phyloP scores from a whole-genome alignment of 805 yeast genomes.

The Lipomyces yamanashiensis region DNA sequence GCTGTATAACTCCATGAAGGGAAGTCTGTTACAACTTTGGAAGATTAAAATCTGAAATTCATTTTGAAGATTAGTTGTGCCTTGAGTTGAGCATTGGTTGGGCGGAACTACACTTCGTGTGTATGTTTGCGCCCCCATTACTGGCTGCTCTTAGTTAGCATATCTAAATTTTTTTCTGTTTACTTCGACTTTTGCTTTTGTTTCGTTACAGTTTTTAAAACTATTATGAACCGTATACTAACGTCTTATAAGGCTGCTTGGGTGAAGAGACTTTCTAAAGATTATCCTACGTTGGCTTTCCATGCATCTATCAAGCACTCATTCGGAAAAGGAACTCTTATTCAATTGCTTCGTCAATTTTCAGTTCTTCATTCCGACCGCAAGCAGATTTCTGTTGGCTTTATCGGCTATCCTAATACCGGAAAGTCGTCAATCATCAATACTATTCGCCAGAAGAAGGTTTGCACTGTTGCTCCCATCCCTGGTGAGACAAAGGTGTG shows the following conservation, averaged over 20 bases:
- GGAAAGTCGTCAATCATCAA: conserved; percentile 96
- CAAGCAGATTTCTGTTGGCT: conserved; percentile 95
- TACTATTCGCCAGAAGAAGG: conserved; percentile 91
- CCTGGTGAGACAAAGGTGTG: conserved; percentile 99
- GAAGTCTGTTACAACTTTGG: conserved; percentile 98
- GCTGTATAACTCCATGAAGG: conserved; percentile 50
- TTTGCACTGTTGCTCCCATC: conserved; percentile 95
- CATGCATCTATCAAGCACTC: conserved; percentile 98
- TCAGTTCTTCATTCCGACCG: conserved; percentile 88
- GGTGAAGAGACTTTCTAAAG: conserved; percentile 93
- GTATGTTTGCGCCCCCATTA: conserved; percentile 28
- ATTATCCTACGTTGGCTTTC: conserved; percentile 93
- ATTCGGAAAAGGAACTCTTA: conserved; percentile 95
- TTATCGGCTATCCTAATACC: conserved; percentile 97
- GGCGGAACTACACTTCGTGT: conserved; percentile 42
- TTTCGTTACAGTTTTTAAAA: conserved; percentile 36
- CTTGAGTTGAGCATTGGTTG: conserved; percentile 75
- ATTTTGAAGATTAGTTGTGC: conserved; percentile 56
- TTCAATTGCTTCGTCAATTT: conserved; percentile 91
- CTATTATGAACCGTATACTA: background rate
- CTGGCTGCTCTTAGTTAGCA: conserved; percentile 81
- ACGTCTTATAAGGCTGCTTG: conserved; percentile 80
- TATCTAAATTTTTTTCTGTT: conserved; percentile 60
- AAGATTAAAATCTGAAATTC: conserved; percentile 60
- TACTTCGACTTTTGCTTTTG: conserved; percentile 22